phyloP scores from a whole-genome alignment of 805 yeast genomes.

The Monosporozyma yasuniensis region DNA sequence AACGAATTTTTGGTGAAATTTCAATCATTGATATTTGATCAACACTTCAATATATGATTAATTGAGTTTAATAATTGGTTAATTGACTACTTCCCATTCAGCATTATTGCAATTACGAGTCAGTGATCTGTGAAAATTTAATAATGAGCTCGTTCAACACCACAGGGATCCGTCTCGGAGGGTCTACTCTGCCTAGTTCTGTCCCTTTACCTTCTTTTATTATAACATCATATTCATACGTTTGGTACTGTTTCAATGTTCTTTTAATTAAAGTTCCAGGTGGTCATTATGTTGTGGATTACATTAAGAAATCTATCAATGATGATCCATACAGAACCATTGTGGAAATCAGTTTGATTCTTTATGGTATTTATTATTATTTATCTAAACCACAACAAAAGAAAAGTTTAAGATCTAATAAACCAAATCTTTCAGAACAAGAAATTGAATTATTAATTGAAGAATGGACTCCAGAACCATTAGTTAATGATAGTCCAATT shows the following conservation, averaged over 20 bases:
- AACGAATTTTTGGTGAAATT: not conserved
- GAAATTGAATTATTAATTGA: slow-evolving; percentile 78
- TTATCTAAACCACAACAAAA: slow-evolving; percentile 58
- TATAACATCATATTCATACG: slow-evolving; percentile 16
- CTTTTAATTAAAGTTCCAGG: slow-evolving; percentile 20
- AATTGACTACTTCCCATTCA: no score
- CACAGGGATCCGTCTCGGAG: not conserved
- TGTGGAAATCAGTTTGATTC: slow-evolving; percentile 63
- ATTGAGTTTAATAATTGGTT: not conserved
- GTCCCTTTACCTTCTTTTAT: slow-evolving; percentile 25
- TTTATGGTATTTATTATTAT: slow-evolving; percentile 81
- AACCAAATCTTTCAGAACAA: slow-evolving; percentile 45
- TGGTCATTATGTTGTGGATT: slow-evolving; percentile 41
- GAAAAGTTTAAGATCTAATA: slow-evolving; percentile 66
- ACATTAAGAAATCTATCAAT: slow-evolving; percentile 78
- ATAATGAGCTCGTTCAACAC: not conserved
- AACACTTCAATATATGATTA: not conserved
- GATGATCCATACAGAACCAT: slow-evolving; percentile 88
- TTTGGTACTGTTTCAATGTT: slow-evolving; percentile 17
- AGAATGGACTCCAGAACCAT: slow-evolving; percentile 89
- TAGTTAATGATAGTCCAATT: slow-evolving; percentile 44
- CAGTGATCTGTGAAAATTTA: not conserved
- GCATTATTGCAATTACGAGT: no score
- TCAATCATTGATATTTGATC: not conserved
- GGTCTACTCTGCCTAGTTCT: slow-evolving; percentile 15